Conservation (phyloP, 2,329 filamentous ascomycete genomes). For the Botrytis fabae region DNA sequence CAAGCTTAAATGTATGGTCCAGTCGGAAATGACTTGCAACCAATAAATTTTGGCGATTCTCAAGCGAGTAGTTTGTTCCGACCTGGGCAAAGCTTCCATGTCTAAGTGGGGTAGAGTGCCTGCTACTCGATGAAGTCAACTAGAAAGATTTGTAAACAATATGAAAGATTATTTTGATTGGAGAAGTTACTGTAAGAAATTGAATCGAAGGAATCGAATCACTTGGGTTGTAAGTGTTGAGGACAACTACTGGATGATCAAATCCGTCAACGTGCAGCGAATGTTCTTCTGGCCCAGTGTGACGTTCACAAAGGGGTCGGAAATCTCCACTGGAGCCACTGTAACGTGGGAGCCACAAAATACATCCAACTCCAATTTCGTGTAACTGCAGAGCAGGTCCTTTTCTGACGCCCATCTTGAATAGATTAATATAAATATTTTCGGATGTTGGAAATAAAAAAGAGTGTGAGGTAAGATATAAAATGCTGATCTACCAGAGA, state of each 20-base stretch:
- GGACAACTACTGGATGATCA: not conserved
- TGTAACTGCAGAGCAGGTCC: not conserved
- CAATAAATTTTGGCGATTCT: not conserved
- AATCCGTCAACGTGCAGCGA: not conserved
- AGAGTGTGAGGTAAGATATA: not conserved
- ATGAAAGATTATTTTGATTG: not conserved
- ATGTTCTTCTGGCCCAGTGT: too few species aligned
- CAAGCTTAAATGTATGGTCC: not conserved
- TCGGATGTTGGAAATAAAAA: not conserved
- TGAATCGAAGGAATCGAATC: not conserved
- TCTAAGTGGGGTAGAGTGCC: too few species aligned
- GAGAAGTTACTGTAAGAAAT: not conserved
- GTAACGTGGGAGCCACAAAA: not conserved
- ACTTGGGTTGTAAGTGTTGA: not conserved
- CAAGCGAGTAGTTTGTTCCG: not conserved
- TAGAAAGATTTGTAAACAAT: not conserved
- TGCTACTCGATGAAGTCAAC: not conserved
- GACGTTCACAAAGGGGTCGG: not conserved
- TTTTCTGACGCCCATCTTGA: not conserved
- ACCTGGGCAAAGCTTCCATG: too few species aligned
- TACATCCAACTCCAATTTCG: not conserved
- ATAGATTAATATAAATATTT: not conserved
- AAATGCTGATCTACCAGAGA: not conserved
- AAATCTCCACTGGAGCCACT: not conserved
- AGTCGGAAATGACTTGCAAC: not conserved